These are phyloP conservation scores for Candida chauliodis DNA, from an alignment of 805 yeast genomes.

Conservation along the genomic window DNA sequence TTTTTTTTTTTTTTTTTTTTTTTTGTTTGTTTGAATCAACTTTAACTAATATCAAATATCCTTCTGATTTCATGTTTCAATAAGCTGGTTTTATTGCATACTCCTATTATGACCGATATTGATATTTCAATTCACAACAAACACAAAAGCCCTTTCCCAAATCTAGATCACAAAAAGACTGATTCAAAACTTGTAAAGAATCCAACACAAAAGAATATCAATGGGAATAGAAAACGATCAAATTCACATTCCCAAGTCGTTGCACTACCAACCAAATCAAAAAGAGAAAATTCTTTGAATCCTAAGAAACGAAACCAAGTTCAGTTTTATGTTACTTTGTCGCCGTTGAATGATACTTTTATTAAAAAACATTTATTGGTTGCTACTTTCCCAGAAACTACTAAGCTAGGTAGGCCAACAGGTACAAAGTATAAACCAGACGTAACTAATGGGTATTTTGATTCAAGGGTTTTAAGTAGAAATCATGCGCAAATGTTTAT, in stretches of 20 bases:
- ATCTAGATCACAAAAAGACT: constrained; percentile 4
- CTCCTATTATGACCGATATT: not conserved
- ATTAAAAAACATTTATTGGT: constrained; percentile 73
- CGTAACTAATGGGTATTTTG: constrained; percentile 87
- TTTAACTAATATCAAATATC: not conserved
- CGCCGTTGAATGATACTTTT: constrained; percentile 79
- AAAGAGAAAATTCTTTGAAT: not conserved
- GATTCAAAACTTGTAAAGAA: constrained; percentile 3
- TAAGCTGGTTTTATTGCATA: constrained; percentile 5
- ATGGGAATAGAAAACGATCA: constrained; percentile 26
- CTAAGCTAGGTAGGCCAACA: constrained; percentile 88
- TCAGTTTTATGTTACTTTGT: constrained; percentile 62
- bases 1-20: not conserved
- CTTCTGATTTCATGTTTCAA: not conserved
- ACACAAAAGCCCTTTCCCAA: constrained; percentile 8
- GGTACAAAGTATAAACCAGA: constrained; percentile 57
- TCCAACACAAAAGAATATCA: constrained; percentile 3
- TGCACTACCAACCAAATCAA: constrained; percentile 17
- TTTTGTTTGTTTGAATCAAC: not conserved
- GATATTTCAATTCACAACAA: not conserved
- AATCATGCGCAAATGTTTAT: constrained; percentile 91
- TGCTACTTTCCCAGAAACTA: constrained; percentile 77
- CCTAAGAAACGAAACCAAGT: constrained; percentile 19
- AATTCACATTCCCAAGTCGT: constrained; percentile 42
- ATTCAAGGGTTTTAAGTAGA: constrained; percentile 86